A percentile compares a stretch with the other conserved stretches of the same genome.
Evolutionary conservation across 331 rosid genomes (phyloP).

Genomic region (Rosa hybrid): DNA sequence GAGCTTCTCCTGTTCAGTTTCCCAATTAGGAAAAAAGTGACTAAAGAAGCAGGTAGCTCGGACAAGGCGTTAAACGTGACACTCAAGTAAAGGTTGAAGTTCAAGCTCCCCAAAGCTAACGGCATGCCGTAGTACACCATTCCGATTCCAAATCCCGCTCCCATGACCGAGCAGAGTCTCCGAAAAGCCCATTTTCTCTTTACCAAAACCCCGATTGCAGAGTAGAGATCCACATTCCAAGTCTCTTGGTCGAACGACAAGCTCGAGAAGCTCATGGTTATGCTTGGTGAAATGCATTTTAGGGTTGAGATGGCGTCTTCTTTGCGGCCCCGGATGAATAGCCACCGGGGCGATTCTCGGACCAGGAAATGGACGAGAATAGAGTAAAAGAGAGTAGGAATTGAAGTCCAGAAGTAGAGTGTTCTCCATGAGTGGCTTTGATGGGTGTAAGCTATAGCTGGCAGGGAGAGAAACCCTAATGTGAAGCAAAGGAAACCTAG

Average conservation of each 20-base stretch:
- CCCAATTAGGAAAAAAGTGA: conserved; percentile 37
- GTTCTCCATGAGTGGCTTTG: conserved; percentile 49
- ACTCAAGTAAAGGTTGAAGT: conserved; percentile 51
- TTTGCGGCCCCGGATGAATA: conserved; percentile 48
- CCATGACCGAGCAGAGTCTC: conserved; percentile 39
- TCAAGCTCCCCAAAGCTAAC: conserved; percentile 47
- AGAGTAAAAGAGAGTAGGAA: conserved; percentile 47
- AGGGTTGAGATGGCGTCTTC: conserved; percentile 56
- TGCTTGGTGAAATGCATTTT: conserved; percentile 27
- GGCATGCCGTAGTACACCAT: conserved; percentile 77
- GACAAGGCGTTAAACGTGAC: conserved; percentile 63
- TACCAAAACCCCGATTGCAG: conserved; percentile 37
- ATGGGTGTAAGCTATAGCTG: conserved; percentile 47
- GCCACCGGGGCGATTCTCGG: conserved; percentile 76
- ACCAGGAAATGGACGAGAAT: conserved; percentile 33
- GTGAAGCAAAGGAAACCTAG: conserved; percentile 65
- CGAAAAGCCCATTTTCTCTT: conserved; percentile 47
- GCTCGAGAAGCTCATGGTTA: conserved; percentile 25
- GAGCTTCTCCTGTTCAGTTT: conserved; percentile 47
- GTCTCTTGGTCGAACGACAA: conserved; percentile 35
- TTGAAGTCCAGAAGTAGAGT: conserved; percentile 58
- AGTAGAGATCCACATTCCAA: conserved; percentile 34
- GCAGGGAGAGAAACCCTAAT: conserved; percentile 60
- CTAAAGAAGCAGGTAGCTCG: conserved; percentile 55
- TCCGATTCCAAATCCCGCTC: conserved; percentile 51